Evolutionary conservation across 23 red algal genomes (phyloP).

Genomic region (Pyropia haitanensis): DNA sequence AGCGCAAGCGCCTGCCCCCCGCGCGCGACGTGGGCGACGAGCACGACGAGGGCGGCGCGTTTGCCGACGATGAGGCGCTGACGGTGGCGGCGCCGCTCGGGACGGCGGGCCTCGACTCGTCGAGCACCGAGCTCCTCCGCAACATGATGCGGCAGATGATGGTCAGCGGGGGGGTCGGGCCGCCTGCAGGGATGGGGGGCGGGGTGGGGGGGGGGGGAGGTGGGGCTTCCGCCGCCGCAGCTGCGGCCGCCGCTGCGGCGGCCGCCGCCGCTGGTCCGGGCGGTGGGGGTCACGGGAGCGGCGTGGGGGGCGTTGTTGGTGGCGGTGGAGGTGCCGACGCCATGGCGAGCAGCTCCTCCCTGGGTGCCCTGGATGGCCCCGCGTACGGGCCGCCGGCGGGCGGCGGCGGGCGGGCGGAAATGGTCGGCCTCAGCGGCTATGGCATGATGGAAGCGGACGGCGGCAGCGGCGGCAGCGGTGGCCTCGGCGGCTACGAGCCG

Average conservation of each 20-base stretch:
- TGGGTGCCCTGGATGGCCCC: too few relatives aligned
- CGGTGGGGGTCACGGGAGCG: conserved; percentile 12
- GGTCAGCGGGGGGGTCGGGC: not conserved
- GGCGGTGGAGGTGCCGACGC: conserved; percentile 4
- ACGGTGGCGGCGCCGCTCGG: not conserved
- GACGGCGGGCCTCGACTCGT: not conserved
- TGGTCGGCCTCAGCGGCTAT: too few relatives aligned
- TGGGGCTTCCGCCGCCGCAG: conserved; percentile 19
- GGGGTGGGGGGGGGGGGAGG: not conserved
- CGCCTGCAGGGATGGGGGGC: conserved; percentile 1
- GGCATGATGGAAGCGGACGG: too few relatives aligned
- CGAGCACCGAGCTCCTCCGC: not conserved
- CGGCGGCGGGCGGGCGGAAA: too few relatives aligned
- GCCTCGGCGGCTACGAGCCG: too few relatives aligned
- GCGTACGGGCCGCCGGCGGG: too few relatives aligned
- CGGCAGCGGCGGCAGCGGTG: too few relatives aligned
- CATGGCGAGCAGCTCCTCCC: not conserved
- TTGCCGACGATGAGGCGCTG: conserved; percentile 1
- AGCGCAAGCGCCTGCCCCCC: conserved; percentile 51
- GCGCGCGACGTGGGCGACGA: conserved; percentile 4
- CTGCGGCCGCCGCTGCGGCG: too few relatives aligned
- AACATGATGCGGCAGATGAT: conserved; percentile 12
- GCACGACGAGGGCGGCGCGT: not conserved
- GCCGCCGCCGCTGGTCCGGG: conserved; percentile 12
- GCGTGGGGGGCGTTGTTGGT: not conserved